Evolutionary conservation across 208 protist species (phyloP).

Genomic region (Trypanosoma vivax): DNA sequence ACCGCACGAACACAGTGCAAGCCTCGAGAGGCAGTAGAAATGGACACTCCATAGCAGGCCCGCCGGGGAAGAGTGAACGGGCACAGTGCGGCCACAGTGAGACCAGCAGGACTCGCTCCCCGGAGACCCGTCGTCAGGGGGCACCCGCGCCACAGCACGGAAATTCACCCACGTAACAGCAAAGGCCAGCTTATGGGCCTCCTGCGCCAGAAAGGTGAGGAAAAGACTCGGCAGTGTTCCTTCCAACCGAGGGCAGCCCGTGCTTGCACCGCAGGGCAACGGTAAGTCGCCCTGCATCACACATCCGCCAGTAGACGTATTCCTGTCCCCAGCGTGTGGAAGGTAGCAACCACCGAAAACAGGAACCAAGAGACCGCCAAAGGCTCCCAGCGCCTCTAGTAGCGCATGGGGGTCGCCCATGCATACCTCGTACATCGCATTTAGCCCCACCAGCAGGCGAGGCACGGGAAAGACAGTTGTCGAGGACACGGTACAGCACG

Average conservation of each 20-base stretch:
- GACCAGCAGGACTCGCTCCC: constrained; percentile 46
- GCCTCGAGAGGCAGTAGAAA: constrained; percentile 50
- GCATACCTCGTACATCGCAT: constrained; percentile 41
- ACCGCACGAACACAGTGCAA: constrained; percentile 42
- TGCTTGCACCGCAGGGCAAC: too few relatives aligned
- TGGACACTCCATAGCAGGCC: constrained; percentile 47
- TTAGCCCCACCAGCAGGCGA: constrained; percentile 28
- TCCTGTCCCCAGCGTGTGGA: constrained; percentile 7
- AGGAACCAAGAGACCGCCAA: constrained; percentile 49
- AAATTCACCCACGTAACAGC: constrained; percentile 41
- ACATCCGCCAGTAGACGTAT: not conserved
- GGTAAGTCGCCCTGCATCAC: too few relatives aligned
- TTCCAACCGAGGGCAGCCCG: not conserved
- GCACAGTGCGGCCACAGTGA: constrained; percentile 29
- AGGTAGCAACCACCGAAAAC: constrained; percentile 27
- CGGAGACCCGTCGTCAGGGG: constrained; percentile 32
- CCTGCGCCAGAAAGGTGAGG: constrained; percentile 48
- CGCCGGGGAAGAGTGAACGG: constrained; percentile 13
- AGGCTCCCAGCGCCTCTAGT: constrained; percentile 27
- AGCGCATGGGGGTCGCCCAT: constrained; percentile 40
- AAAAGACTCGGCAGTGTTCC: constrained; percentile 29
- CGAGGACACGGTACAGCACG: not conserved
- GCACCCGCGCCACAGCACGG: constrained; percentile 28
- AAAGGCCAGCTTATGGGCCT: constrained; percentile 58
- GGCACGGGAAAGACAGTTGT: constrained; percentile 22